Percentiles rank a stretch among this genome's conserved stretches.
These are phyloP conservation scores for Phytophthora hybrid DNA, from an alignment of 352 stramenopile genomes.

Conservation along the genomic window DNA sequence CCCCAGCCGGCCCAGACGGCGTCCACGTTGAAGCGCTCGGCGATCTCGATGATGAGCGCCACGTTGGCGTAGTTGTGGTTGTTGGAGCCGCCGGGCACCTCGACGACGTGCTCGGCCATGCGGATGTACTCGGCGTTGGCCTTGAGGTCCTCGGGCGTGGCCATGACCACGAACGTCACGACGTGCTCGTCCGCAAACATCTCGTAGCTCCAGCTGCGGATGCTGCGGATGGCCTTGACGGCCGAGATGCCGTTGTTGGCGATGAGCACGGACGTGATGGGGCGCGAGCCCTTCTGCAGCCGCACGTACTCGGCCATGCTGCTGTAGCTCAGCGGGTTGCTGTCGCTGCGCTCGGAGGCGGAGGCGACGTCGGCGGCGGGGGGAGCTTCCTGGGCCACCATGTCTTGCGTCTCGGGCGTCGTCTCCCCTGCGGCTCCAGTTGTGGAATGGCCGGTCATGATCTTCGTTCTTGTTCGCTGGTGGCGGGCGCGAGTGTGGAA, in stretches of 20 bases:
- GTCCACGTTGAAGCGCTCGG: constrained; percentile 96
- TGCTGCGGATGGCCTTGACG: constrained; percentile 99
- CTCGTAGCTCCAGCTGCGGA: constrained; percentile 98
- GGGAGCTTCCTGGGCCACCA: constrained; percentile 45
- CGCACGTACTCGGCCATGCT: constrained; percentile 94
- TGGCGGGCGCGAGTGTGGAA: constrained; percentile 15
- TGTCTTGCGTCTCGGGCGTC: constrained; percentile 35
- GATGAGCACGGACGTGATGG: constrained; percentile 98
- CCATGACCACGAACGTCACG: constrained; percentile 99
- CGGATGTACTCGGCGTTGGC: constrained; percentile 99
- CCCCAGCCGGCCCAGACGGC: constrained; percentile 99
- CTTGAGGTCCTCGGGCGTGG: constrained; percentile 98
- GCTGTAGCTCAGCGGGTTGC: constrained; percentile 77
- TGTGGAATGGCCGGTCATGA: constrained; percentile 48
- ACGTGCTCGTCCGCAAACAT: constrained; percentile 96
- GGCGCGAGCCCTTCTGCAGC: constrained; percentile 87
- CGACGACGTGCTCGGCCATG: constrained; percentile 99
- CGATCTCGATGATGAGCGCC: constrained; percentile 98
- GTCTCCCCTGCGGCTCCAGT: constrained; percentile 47
- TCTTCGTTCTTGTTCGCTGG: constrained; percentile 35
- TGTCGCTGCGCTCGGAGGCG: constrained; percentile 56
- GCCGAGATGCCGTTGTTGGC: constrained; percentile 99
- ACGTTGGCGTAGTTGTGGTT: constrained; percentile 99
- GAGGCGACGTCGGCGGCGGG: constrained; percentile 1
- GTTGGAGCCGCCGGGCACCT: constrained; percentile 99